Evolutionary conservation across 352 stramenopile species (phyloP).

Genomic region (Phytophthora nicotianae): DNA sequence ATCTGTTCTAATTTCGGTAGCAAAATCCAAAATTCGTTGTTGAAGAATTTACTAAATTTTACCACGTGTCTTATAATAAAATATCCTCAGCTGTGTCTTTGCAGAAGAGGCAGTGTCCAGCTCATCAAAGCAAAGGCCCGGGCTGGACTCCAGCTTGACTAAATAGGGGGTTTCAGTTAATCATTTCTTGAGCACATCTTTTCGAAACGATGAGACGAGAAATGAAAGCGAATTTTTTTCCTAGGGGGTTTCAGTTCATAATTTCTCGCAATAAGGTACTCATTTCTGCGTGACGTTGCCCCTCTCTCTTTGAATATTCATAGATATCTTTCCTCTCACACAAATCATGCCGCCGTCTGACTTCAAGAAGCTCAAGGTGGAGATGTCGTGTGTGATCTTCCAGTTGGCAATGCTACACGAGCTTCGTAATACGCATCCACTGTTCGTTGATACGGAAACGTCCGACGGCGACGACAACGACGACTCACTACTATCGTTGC

Average conservation of each 20-base stretch:
- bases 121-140: no score
- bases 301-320: neutral
- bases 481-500: neutral
- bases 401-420: neutral
- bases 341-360: neutral
- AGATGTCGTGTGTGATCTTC: neutral
- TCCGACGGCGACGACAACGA: neutral
- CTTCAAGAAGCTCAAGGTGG: neutral
- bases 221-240: neutral
- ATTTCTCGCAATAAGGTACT: neutral
- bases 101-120: no score
- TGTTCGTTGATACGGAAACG: neutral
- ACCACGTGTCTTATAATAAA: no score
- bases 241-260: neutral
- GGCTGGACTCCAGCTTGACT: no score
- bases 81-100: no score
- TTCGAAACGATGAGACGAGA: neutral
- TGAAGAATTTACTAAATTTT: no score
- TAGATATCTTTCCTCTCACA: no score
- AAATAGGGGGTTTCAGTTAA: neutral
- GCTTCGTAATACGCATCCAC: neutral
- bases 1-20: no score
- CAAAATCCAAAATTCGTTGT: no score
- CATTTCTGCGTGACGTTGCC: neutral
- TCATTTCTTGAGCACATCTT: neutral